Evolutionary conservation across 2,329 filamentous ascomycete species (phyloP), one percentile per base, ranked within the genome.

Genomic region (Fusarium poae): DNA sequence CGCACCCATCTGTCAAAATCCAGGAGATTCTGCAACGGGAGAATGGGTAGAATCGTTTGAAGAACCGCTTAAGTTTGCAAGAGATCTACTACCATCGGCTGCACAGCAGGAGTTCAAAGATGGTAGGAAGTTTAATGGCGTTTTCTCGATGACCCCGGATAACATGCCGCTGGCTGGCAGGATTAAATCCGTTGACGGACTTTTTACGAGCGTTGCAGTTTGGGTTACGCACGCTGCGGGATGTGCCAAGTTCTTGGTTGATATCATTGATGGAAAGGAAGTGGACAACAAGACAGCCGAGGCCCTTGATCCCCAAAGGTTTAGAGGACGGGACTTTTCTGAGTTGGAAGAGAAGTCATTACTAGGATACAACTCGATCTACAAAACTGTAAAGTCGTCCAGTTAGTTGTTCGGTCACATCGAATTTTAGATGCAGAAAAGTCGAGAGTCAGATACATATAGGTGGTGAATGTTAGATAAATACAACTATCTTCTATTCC

Each of bases 101-200:
- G 46, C 63, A 2, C 46, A 48, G 0, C 37, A 39, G 7, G 56
- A 71, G 8, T 73, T 74, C 10, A 16, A 37, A 12, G 13, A 49
- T 4, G 62, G 63, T 0, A 62, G 50, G 1, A 35, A 45, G 6
- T 74, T 74, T 30, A 74, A 74, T 11, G 72, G 72, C 8, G 64
- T 74, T 6, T 74, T 74, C 39, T 74, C 72, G 1, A 74, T 74
- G 70, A 74, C 72, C 0, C 72, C 72, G 1, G 72, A 74, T 15
- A 74, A 74, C 23, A 74, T 74, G 72, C 72, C 72, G 0, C 43
- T 74, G 0, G 68, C 64, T 15, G 72, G 72, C 1, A 34, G 27
- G 3, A 56, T 69, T 0, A 2, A 15, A 2, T 72, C 68, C 1
- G 23, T 71, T 0, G 20, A 50, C 0, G 72, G 72, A 0, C 10